Percentiles rank a stretch among this genome's conserved stretches.
Evolutionary conservation across 441 rosid species (phyloP).

Genomic region (Breynia disticha): DNA sequence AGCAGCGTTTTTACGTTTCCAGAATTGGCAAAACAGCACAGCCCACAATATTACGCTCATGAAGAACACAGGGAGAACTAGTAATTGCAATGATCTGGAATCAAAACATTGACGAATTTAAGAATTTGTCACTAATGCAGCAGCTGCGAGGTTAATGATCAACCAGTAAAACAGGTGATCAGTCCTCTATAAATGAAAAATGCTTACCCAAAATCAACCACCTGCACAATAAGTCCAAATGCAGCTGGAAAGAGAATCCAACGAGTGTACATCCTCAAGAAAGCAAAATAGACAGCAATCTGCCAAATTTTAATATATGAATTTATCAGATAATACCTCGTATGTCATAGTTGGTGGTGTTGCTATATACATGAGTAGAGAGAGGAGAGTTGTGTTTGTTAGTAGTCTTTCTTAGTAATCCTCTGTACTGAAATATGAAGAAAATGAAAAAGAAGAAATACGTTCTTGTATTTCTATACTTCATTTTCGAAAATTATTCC

Average conservation of each 20-base stretch:
- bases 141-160: neutral
- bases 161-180: constrained; percentile 2
- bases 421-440: too few species aligned
- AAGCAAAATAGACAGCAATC: constrained; percentile 86
- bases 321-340: too few species aligned
- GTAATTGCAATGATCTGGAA: constrained; percentile 60
- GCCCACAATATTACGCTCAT: constrained; percentile 66
- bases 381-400: too few species aligned
- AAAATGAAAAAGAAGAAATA: too few species aligned
- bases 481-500: too few species aligned
- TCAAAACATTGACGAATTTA: neutral
- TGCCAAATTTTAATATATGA: constrained; percentile 21
- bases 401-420: too few species aligned
- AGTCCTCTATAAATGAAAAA: constrained; percentile 7
- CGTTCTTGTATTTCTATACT: too few species aligned
- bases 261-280: constrained; percentile 78
- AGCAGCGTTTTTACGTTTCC: constrained; percentile 89
- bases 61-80: constrained; percentile 71
- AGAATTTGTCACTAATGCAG: too few species aligned
- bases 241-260: constrained; percentile 83
- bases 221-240: constrained; percentile 48
- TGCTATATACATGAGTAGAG: too few species aligned
- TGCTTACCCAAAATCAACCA: constrained; percentile 68
- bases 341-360: too few species aligned
- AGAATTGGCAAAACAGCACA: constrained; percentile 81